Base-by-base conservation (phyloP, 1,284 basidiomycete genomes). In the Ustilago nuda region DNA sequence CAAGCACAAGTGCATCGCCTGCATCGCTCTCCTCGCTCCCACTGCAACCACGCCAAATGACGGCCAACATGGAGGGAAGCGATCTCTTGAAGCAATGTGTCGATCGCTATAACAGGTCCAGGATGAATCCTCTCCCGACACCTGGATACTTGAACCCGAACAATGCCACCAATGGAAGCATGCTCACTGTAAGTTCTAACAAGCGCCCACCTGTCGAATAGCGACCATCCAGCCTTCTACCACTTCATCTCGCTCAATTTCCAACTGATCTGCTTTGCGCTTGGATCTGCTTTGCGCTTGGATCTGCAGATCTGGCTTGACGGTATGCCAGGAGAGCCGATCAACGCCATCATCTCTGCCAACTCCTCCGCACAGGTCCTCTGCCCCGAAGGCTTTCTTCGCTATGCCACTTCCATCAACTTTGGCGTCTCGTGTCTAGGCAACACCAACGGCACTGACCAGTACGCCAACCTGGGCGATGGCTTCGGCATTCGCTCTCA, bases 391-490 rank as follows among this genome's bases (percentile, higher is more conserved):
- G 83, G 84, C 0, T 85, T 85, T 57, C 62, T 84, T 17, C 75
- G 82, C 8, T 85, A 82, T 63, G 81, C 79, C 0, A 85, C 84
- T 15, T 83, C 83, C 32, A 73, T 84, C 56, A 79, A 84, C 37
- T 84, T 82, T 63, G 83, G 83, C 51, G 81, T 85, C 19, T 85
- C 84, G 8, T 85, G 84, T 53, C 65, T 85, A 3, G 84, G 84
- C 59, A 82, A 84, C 53, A 74, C 78, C 54, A 76, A 82, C 39
- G 81, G 80, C 17, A 70, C 78, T 7, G 48, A 68, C 19, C 81
- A 82, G 59, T 77, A 68, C 53, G 78, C 84, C 43, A 72, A 84
- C 52, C 66, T 85, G 0, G 84, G 84, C 11, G 69, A 77, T n/a
- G 76, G 72, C 8, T 72, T 66, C n/a, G 75, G 68, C 11, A 57